Percentiles rank a stretch among this genome's conserved stretches.
Conservation (phyloP, 148 eudicot species). For the Diospyros kaki region DNA sequence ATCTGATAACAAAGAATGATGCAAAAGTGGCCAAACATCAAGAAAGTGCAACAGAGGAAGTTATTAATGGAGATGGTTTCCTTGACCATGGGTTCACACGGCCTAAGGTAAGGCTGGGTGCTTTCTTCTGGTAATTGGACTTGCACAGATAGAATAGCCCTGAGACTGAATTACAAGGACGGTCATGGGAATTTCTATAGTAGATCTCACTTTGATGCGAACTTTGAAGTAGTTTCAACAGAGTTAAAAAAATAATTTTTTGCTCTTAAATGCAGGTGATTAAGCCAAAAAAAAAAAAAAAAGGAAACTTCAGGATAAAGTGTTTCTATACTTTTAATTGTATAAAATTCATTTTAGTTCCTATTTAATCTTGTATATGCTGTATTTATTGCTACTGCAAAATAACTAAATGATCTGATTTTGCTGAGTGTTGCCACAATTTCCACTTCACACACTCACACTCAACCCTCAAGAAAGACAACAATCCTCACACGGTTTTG, state of each 20-base stretch:
- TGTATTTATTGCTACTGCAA: too few species aligned
- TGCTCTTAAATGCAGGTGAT: neutral
- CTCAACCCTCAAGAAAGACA: too few species aligned
- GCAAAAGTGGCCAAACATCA: conserved; percentile 53
- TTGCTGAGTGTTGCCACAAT: too few species aligned
- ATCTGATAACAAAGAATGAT: conserved; percentile 71
- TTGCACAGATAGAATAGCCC: neutral
- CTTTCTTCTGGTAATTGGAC: neutral
- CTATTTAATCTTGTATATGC: neutral
- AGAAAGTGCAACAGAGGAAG: conserved; percentile 40
- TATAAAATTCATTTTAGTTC: neutral
- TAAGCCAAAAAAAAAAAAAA: too few species aligned
- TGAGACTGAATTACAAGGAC: neutral
- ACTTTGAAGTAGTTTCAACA: neutral
- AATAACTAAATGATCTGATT: too few species aligned
- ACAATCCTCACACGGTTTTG: too few species aligned
- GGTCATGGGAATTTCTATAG: neutral
- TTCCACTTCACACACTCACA: too few species aligned
- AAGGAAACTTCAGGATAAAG: too few species aligned
- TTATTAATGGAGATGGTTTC: conserved; percentile 36
- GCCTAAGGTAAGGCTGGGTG: conserved; percentile 60
- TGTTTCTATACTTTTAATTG: neutral
- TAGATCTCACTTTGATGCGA: neutral
- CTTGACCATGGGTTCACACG: conserved; percentile 93
- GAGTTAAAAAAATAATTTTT: neutral